Conservation (phyloP, 352 stramenopile species). For the Pythium rishiriense region DNA sequence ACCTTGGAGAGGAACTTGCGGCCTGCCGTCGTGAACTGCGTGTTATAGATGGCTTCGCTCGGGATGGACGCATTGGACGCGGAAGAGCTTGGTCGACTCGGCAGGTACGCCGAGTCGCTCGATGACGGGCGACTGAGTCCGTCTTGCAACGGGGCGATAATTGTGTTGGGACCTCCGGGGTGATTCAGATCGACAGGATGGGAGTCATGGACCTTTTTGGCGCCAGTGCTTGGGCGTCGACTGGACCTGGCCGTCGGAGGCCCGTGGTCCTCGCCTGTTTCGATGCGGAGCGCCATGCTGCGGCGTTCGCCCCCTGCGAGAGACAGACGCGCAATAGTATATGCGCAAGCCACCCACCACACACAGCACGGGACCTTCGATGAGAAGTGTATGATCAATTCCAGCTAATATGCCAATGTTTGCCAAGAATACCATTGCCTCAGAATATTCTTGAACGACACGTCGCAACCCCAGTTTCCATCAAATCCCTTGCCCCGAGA, state of each 20-base stretch:
- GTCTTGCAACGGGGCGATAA: conserved; percentile 6
- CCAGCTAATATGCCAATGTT: not conserved
- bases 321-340: not conserved
- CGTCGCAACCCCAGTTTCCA: not conserved
- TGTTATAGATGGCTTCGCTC: conserved; percentile 81
- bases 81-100: conserved; percentile 10
- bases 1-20: conserved; percentile 69
- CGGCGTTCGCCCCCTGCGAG: not conserved
- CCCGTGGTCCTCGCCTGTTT: not conserved
- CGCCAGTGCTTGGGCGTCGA: conserved; percentile 11
- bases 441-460: conserved; percentile 11
- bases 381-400: not conserved
- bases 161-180: not conserved
- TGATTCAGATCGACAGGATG: not conserved
- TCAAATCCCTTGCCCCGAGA: not conserved
- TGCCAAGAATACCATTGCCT: conserved; percentile 19
- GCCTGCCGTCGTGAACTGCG: conserved; percentile 68
- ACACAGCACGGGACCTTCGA: not conserved
- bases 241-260: not conserved
- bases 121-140: conserved; percentile 4
- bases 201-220: not conserved
- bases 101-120: not conserved
- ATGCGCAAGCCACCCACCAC: not conserved
- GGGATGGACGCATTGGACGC: conserved; percentile 22
- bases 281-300: conserved; percentile 16